Conservation (phyloP, 495 filamentous ascomycete genomes). For the Parachaetomium inaequale region DNA sequence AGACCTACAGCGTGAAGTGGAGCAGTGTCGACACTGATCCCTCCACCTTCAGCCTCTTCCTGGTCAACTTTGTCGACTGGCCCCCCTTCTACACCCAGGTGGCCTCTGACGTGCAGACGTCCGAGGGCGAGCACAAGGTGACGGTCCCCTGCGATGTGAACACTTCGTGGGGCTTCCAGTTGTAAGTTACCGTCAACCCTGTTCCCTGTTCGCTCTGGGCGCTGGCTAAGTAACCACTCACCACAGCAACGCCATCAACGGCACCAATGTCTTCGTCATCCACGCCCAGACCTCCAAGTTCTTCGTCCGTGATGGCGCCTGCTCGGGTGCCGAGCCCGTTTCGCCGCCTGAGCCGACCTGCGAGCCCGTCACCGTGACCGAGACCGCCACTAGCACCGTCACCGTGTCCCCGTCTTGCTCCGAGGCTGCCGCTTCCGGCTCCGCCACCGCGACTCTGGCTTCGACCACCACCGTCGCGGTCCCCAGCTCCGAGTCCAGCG, state of each 20-base stretch:
- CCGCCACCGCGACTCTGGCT: neutral
- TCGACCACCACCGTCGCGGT: neutral
- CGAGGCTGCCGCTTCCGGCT: neutral
- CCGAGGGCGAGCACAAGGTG: conserved; percentile 32
- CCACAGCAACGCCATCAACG: conserved; percentile 45
- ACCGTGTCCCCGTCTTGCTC: conserved; percentile 5
- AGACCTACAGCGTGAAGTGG: conserved; percentile 38
- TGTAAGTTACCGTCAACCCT: conserved; percentile 24
- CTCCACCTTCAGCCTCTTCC: conserved; percentile 41
- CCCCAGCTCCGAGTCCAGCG: neutral
- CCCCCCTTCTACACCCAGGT: conserved; percentile 43
- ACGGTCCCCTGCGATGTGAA: conserved; percentile 42
- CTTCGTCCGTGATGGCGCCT: conserved; percentile 30
- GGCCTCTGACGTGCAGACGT: conserved; percentile 36
- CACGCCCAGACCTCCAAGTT: conserved; percentile 46
- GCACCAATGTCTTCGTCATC: conserved; percentile 49
- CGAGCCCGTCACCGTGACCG: conserved; percentile 33
- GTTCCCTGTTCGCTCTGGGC: neutral
- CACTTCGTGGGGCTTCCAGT: conserved; percentile 44
- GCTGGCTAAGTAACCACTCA: neutral
- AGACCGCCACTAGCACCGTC: conserved; percentile 19
- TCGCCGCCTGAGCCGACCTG: conserved; percentile 16
- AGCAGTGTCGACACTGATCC: conserved; percentile 48
- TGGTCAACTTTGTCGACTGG: conserved; percentile 51
- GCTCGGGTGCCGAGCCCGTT: conserved; percentile 18